phyloP scores from a whole-genome alignment of 164 flowering plant genomes.

The Macadamia integrifolia region DNA sequence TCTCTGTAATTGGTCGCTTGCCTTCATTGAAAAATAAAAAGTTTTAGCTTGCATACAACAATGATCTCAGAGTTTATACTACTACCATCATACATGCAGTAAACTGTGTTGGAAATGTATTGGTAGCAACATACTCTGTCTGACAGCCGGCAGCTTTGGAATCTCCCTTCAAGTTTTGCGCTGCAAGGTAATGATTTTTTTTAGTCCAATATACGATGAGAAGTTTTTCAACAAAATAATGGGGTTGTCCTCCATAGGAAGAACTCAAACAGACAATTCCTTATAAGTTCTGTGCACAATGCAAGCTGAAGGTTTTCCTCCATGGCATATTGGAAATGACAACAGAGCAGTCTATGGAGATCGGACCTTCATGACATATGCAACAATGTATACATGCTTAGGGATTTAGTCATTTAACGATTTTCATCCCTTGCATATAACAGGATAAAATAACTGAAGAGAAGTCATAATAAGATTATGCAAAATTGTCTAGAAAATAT shows the following conservation, averaged over 20 bases:
- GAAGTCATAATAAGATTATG: too few species aligned
- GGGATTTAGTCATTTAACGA: too few species aligned
- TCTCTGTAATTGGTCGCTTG: slow-evolving; percentile 50
- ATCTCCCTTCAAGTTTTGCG: slow-evolving; percentile 85
- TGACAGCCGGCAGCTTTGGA: slow-evolving; percentile 63
- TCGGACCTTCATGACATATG: too few species aligned
- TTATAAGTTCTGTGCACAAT: too few species aligned
- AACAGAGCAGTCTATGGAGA: too few species aligned
- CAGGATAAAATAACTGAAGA: too few species aligned
- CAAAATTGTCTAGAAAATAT: too few species aligned
- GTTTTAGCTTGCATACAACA: slow-evolving; percentile 11
- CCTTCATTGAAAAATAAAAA: slow-evolving; percentile 34
- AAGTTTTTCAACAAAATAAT: background rate
- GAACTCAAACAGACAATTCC: too few species aligned
- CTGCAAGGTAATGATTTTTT: slow-evolving; percentile 32
- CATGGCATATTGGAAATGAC: too few species aligned
- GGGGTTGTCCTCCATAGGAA: background rate
- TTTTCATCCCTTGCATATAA: too few species aligned
- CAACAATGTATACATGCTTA: too few species aligned
- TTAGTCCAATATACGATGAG: background rate
- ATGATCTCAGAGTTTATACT: background rate
- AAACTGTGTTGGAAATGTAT: background rate
- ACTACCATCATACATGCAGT: background rate
- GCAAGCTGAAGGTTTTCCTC: too few species aligned
- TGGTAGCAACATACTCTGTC: slow-evolving; percentile 64